Base-by-base conservation (phyloP, 2,329 filamentous ascomycete species). In the Colletotrichum cordylinicola region DNA sequence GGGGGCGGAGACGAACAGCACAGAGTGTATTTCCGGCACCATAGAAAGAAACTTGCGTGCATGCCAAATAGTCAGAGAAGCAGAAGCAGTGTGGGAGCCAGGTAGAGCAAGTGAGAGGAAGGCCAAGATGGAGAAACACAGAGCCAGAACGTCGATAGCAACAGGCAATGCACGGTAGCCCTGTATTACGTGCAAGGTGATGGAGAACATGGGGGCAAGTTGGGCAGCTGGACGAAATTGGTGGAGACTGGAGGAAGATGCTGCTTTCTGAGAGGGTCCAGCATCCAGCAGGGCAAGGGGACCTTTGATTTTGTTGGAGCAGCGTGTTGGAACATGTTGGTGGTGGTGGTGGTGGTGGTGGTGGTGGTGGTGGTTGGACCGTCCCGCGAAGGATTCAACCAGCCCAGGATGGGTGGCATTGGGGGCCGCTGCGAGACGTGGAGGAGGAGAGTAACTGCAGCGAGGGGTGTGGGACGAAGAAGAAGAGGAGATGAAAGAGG, bases 391-490 rank as follows among this genome's bases (percentile, higher is more conserved):
- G 73, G 73, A 75, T 75, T 68, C 70, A 24, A 68, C 16, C 66
- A 48, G 35, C 60, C 70, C 48, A 56, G 69, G 43, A 64, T 58
- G 65, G 70, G 70, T 75, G 35, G 35, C 64, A 69, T 75, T 73
- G 73, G 73, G 73, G 73, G 73, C 70, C 39, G 64, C 68, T 48
- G 55, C 55, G 58, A 73, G 70, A 68, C 31, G 64, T 69, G 64
- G 56, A 68, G 62, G 55, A 33, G 33, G 35, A 29, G 31, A 43
- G 48, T 29, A n/a, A n/a, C n/a, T n/a, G 27, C 16, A 12, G n/a
- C 37, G 43, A 67, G 48, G 62, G 52, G 62, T 43, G 70, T 67
- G 56, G 12, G 56, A 48, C 31, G 52, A 18, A 16, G 29, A 33
- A 52, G 37, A 39, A 33, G 21, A 60, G n/a, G 29, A 18, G 29